Conservation (phyloP, 2,329 filamentous ascomycete species). For the Drechslerella dactyloides region DNA sequence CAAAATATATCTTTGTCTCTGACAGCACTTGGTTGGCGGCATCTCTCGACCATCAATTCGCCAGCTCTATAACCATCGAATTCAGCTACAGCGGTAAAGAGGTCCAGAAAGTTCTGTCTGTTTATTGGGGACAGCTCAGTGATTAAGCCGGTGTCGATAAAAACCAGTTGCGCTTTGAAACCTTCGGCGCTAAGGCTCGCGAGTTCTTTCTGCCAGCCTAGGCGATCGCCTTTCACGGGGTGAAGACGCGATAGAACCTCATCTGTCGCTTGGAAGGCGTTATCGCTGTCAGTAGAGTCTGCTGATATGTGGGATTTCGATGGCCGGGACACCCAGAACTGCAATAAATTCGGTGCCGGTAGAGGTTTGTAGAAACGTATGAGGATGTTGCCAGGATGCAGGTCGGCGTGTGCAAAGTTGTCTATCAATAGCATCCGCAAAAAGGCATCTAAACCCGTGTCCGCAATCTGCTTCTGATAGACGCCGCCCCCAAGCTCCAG, state of each 20-base stretch:
- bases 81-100: slow-evolving; percentile 94
- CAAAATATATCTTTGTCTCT: slow-evolving; percentile 89
- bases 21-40: slow-evolving; percentile 87
- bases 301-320: background rate
- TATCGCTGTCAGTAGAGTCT: slow-evolving; percentile 60
- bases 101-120: slow-evolving; percentile 86
- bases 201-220: slow-evolving; percentile 77
- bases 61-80: slow-evolving; percentile 97
- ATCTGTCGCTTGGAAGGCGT: slow-evolving; percentile 76
- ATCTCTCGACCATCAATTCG: slow-evolving; percentile 93
- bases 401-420: slow-evolving; percentile 95
- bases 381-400: slow-evolving; percentile 99
- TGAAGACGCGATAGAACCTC: slow-evolving; percentile 80
- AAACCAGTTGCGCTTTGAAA: slow-evolving; percentile 90
- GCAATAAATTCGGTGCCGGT: slow-evolving; percentile 68
- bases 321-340: slow-evolving; percentile 58
- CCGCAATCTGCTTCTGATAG: slow-evolving; percentile 91
- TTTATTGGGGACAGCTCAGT: slow-evolving; percentile 90
- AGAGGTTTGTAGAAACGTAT: slow-evolving; percentile 93
- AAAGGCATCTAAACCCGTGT: slow-evolving; percentile 94
- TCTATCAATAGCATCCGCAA: slow-evolving; percentile 95
- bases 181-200: slow-evolving; percentile 81
- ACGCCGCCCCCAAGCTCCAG: slow-evolving; percentile 88
- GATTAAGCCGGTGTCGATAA: slow-evolving; percentile 95
- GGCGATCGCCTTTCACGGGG: slow-evolving; percentile 71